phyloP scores from a whole-genome alignment of 768 basidiomycete species.

The Cystobasidium ongulense region DNA sequence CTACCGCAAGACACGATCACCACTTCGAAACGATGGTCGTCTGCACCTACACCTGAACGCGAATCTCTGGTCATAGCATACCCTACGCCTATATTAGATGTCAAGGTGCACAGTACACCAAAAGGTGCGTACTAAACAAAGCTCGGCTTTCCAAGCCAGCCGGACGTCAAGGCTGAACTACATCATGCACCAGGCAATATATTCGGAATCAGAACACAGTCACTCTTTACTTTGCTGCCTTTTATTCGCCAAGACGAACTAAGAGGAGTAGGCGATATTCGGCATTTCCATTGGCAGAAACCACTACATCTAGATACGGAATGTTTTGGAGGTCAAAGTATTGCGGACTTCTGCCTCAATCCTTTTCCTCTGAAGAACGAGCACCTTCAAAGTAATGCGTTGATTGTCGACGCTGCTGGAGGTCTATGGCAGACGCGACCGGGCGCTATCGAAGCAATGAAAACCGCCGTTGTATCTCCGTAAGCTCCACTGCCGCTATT shows the following conservation, averaged over 20 bases:
- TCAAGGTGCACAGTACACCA: not conserved
- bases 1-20: not conserved
- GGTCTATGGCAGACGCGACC: constrained; percentile 1
- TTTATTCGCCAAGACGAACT: not conserved
- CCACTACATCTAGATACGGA: not conserved
- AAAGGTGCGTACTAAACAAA: not conserved
- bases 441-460: not conserved
- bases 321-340: not conserved
- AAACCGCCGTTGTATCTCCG: not conserved
- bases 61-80: not conserved
- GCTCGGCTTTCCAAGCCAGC: too few relatives aligned
- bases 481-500: not conserved
- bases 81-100: not conserved
- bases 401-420: not conserved
- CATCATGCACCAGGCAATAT: not conserved
- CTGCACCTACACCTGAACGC: not conserved
- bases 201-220: not conserved
- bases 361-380: not conserved
- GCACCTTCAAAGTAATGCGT: not conserved
- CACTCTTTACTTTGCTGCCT: not conserved
- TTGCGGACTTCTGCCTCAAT: not conserved
- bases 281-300: not conserved
- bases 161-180: too few relatives aligned
- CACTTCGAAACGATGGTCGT: not conserved
- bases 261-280: not conserved